A percentile compares a stretch with the other conserved stretches of the same genome.
Evolutionary conservation across 768 basidiomycete genomes (phyloP).

Genomic region (Phanerochaete carnosa): DNA sequence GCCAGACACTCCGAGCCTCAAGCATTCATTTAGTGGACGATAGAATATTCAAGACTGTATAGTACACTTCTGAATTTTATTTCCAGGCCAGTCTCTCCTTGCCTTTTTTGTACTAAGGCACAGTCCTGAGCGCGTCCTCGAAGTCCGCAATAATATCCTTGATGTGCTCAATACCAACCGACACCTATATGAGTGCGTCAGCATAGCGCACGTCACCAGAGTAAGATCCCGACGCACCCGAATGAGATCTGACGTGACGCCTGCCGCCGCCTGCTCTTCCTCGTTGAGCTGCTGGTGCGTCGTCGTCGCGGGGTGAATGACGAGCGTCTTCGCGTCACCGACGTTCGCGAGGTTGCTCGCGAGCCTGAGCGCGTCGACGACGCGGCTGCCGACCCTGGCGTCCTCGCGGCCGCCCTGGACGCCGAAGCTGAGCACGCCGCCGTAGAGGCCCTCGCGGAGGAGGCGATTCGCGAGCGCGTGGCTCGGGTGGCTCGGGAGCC

Average conservation of each 20-base stretch:
- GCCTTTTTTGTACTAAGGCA: slow-evolving; percentile 10
- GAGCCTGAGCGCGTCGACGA: slow-evolving; percentile 69
- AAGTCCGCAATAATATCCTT: slow-evolving; percentile 44
- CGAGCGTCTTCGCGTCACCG: slow-evolving; percentile 76
- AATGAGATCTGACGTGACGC: slow-evolving; percentile 74
- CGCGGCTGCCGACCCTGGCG: slow-evolving; percentile 43
- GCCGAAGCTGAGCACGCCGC: slow-evolving; percentile 79
- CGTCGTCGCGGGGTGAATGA: slow-evolving; percentile 75
- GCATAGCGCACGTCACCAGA: neutral
- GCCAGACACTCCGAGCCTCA: too few species aligned
- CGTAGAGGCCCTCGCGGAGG: slow-evolving; percentile 54
- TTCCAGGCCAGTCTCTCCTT: too few species aligned
- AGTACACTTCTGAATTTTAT: too few species aligned
- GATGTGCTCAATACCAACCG: slow-evolving; percentile 40
- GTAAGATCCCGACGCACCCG: slow-evolving; percentile 40
- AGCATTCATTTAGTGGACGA: too few species aligned
- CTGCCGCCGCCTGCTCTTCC: slow-evolving; percentile 60
- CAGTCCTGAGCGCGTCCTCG: slow-evolving; percentile 31
- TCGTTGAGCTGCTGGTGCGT: slow-evolving; percentile 68
- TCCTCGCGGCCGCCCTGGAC: slow-evolving; percentile 48
- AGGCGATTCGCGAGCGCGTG: slow-evolving; percentile 55
- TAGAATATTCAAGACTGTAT: too few species aligned
- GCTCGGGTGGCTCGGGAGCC: slow-evolving; percentile 58
- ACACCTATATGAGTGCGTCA: slow-evolving; percentile 23
- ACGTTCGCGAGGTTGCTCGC: slow-evolving; percentile 75